These are phyloP conservation scores for Tuber calosporum DNA, from an alignment of 495 filamentous ascomycete genomes.

Conservation along the genomic window DNA sequence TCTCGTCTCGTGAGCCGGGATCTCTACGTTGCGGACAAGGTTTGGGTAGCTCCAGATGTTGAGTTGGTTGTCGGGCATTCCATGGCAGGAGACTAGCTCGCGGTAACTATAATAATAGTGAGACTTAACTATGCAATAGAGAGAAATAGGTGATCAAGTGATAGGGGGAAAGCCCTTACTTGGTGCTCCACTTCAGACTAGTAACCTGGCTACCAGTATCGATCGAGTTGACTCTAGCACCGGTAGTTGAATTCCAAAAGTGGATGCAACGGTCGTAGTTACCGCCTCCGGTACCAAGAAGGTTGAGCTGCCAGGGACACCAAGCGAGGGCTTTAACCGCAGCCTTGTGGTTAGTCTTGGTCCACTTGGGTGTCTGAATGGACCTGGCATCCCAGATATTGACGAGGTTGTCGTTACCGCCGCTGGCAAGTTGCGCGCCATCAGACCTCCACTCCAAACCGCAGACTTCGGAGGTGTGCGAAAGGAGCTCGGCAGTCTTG, in stretches of 20 bases:
- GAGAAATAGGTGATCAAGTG: not conserved
- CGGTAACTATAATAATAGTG: conserved; percentile 53
- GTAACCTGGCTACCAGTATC: conserved; percentile 97
- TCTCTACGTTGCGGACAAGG: conserved; percentile 92
- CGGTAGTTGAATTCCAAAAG: conserved; percentile 99
- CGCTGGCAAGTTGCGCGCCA: conserved; percentile 90
- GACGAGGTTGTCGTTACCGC: conserved; percentile 96
- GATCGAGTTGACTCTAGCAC: conserved; percentile 95
- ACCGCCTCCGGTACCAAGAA: conserved; percentile 91
- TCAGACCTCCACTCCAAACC: conserved; percentile 96
- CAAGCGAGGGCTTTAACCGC: conserved; percentile 96
- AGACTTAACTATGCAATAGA: not conserved
- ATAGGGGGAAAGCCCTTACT: conserved; percentile 39
- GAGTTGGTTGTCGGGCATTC: conserved; percentile 96
- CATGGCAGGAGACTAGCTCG: conserved; percentile 93
- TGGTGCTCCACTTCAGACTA: conserved; percentile 85
- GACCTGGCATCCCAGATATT: conserved; percentile 98
- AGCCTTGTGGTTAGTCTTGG: conserved; percentile 98
- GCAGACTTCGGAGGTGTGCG: conserved; percentile 94
- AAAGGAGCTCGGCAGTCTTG: conserved; percentile 93
- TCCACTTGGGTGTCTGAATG: conserved; percentile 87
- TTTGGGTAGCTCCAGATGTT: conserved; percentile 99
- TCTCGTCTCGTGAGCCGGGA: conserved; percentile 95
- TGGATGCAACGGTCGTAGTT: conserved; percentile 97
- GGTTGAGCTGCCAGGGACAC: conserved; percentile 98